Percentiles rank a stretch among this genome's conserved stretches.
phyloP scores from a whole-genome alignment of 2,329 filamentous ascomycete species.

The Exophiala xenobiotica region DNA sequence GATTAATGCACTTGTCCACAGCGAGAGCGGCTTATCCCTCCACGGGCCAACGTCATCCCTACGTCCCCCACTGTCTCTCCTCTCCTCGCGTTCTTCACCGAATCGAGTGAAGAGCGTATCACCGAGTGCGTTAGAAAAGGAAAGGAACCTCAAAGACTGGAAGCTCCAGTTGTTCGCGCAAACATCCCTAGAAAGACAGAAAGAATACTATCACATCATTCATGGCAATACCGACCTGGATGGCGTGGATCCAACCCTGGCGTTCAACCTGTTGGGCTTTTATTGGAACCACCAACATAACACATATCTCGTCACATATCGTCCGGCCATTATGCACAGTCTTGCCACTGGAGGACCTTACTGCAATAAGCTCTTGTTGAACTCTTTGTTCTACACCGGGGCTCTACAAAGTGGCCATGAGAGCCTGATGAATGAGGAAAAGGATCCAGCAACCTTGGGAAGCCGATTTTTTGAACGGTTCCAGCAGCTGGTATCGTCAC shows the following conservation, averaged over 20 bases:
- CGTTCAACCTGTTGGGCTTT: conserved; percentile 16
- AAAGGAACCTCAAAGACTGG: not conserved
- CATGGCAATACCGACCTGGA: not conserved
- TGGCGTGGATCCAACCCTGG: too few relatives aligned
- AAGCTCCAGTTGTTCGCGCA: not conserved
- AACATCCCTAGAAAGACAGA: not conserved
- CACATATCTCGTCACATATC: conserved; percentile 41
- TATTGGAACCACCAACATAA: conserved; percentile 42
- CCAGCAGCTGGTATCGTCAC: not conserved
- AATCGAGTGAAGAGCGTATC: too few relatives aligned
- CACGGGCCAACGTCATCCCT: too few relatives aligned
- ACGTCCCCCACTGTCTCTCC: too few relatives aligned
- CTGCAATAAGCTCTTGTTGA: conserved; percentile 41
- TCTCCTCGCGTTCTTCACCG: too few relatives aligned
- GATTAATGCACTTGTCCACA: too few relatives aligned
- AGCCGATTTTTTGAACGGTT: conserved; percentile 1
- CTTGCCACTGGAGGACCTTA: conserved; percentile 39
- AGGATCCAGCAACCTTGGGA: not conserved
- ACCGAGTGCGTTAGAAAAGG: too few relatives aligned
- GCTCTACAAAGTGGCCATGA: not conserved
- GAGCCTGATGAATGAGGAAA: not conserved
- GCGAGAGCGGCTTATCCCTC: too few relatives aligned
- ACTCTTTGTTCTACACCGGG: conserved; percentile 29
- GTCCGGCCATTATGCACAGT: conserved; percentile 43
- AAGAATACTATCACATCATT: too few relatives aligned